Base-by-base conservation (phyloP, 352 stramenopile species). In the Phytophthora colocasiae region DNA sequence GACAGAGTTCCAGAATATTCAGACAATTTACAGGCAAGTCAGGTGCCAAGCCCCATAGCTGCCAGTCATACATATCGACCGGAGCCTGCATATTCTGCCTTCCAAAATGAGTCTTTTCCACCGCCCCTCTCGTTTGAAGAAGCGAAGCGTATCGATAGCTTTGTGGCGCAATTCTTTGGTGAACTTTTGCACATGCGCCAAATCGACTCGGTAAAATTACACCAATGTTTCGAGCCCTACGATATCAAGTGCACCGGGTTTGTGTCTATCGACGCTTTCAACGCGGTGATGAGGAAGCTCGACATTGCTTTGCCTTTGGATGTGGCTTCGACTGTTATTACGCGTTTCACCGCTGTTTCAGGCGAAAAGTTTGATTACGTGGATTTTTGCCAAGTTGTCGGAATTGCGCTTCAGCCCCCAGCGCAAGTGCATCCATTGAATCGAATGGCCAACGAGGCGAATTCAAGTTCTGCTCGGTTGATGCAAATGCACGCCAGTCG, bases 351-450 rank as follows among this genome's bases (percentile, higher is more conserved):
- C 0, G 67, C 62, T 6, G 50, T 77, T 6, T 75, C 73, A 22
- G 71, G 71, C 1, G 77, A 89, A 27, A 83, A 71, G 38, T 88
- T 94, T 56, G 83, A 94, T 65, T 92, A 91, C 36, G 65, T 94
- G 1, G 82, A 91, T 46, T 91, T 92, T 46, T 89, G 78, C 54
- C 74, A 90, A 43, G 27, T 71, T 49, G 54, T 73, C 17, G 46
- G 48, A 34, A 11, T 43, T 54, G 58, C 55, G 9, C 60, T 58
- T 14, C 53, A 29, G 7, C 51, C 53, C 2, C 9, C 43, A 22
- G 14, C 58, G 14, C 63, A 57, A 44, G 58, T 69, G 8, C 53
- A 65, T 6, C 58, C 58, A 34, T 17, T 58, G 31, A 32, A 31
- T 58, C 47, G 17, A 66, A 17, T 47, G 49, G 14, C 36, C 41